Conservation (phyloP, 225 moss, liverwort and hornwort species). For the Climacium dendroides region DNA sequence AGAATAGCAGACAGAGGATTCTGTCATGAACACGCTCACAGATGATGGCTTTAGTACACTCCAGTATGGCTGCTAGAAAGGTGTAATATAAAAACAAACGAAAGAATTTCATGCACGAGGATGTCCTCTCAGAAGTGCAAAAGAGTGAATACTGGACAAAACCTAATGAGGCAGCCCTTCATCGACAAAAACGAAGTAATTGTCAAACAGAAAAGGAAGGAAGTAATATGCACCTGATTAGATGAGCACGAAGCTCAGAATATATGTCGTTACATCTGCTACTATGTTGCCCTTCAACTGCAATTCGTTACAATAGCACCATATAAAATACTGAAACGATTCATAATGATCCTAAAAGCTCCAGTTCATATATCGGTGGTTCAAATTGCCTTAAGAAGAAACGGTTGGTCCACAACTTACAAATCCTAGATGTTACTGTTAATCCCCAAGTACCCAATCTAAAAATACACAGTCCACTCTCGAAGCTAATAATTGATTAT, state of each 20-base stretch:
- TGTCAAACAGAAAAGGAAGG: background rate
- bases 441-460: background rate
- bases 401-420: background rate
- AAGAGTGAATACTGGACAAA: background rate
- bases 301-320: background rate
- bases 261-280: conserved; percentile 23
- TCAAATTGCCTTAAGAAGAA: background rate
- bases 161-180: background rate
- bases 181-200: background rate
- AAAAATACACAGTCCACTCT: background rate
- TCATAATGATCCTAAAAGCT: background rate
- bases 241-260: conserved; percentile 24
- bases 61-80: background rate
- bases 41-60: background rate
- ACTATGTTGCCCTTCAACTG: conserved; percentile 20
- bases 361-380: background rate
- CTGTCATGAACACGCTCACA: background rate
- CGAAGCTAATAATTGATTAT: background rate
- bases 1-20: background rate
- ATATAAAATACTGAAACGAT: background rate
- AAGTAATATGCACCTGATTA: conserved; percentile 22
- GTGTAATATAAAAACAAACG: background rate
- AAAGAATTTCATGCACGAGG: background rate
- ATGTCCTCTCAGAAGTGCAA: background rate
- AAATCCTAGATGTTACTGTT: background rate